Percentiles rank a stretch among this genome's conserved stretches.
Conservation (phyloP, 345 rosid species). For the Hibiscus tridactylites region DNA sequence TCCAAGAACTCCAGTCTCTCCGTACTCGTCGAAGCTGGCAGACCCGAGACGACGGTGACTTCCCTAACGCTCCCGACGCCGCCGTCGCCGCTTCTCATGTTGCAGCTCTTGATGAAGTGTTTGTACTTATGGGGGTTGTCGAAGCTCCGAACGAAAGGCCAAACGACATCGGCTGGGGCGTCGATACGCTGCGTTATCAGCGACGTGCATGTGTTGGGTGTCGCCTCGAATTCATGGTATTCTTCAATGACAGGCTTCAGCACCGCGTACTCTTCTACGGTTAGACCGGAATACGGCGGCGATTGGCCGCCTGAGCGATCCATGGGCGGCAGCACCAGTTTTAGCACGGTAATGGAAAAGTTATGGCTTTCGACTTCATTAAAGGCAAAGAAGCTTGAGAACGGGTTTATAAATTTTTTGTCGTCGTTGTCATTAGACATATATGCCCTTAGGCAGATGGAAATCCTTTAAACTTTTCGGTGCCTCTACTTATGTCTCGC, state of each 20-base stretch:
- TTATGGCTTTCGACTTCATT: background rate
- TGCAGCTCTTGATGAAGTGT: slow-evolving; percentile 73
- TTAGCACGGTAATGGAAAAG: background rate
- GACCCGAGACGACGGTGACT: slow-evolving; percentile 66
- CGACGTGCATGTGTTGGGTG: slow-evolving; percentile 56
- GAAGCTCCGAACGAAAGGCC: slow-evolving; percentile 65
- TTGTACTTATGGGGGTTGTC: slow-evolving; percentile 70
- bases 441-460: background rate
- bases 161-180: slow-evolving; percentile 48
- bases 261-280: slow-evolving; percentile 36
- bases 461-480: too few relatives aligned
- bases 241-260: slow-evolving; percentile 45
- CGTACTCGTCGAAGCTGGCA: slow-evolving; percentile 88
- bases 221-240: slow-evolving; percentile 48
- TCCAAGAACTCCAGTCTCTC: slow-evolving; percentile 75
- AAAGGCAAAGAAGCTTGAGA: background rate
- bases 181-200: slow-evolving; percentile 66
- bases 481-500: too few relatives aligned
- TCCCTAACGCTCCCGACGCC: slow-evolving; percentile 64
- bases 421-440: background rate
- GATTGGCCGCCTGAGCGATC: background rate
- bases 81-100: slow-evolving; percentile 41
- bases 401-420: background rate
- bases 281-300: slow-evolving; percentile 37
- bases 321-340: background rate